Evolutionary conservation across 306 rosid genomes (phyloP).

Genomic region (Fragaria ananassa): DNA sequence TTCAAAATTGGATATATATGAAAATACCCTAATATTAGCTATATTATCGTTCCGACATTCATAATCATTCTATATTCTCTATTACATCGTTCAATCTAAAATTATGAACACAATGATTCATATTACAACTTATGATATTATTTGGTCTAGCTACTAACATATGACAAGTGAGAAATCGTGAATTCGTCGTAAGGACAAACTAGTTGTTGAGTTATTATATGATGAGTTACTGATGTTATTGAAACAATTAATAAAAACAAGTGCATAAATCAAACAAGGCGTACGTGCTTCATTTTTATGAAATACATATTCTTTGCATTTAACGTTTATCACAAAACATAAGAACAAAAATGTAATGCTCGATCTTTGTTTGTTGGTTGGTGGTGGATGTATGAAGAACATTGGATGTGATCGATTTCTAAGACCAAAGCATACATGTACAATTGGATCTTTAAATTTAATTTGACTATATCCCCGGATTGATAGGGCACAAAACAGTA

Average conservation of each 20-base stretch:
- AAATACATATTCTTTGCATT: background rate
- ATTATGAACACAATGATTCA: too few species aligned
- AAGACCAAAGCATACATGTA: slow-evolving; percentile 3
- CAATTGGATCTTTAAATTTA: background rate
- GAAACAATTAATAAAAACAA: too few species aligned
- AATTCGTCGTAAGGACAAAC: too few species aligned
- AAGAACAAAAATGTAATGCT: background rate
- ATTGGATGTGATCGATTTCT: background rate
- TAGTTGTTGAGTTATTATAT: too few species aligned
- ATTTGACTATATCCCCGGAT: background rate
- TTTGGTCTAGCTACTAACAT: too few species aligned
- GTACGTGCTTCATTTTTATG: background rate
- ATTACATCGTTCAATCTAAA: too few species aligned
- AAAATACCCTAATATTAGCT: background rate
- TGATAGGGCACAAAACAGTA: background rate
- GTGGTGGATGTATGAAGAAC: slow-evolving; percentile 18
- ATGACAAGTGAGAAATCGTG: too few species aligned
- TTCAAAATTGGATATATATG: too few species aligned
- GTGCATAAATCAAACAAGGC: too few species aligned
- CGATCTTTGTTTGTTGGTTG: slow-evolving; percentile 9
- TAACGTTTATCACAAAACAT: background rate
- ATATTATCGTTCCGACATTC: background rate
- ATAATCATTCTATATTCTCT: too few species aligned
- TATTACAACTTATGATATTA: too few species aligned
- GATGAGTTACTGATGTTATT: too few species aligned